Base-by-base conservation (phyloP, 1,284 basidiomycete species). In the Flammula alnicola region DNA sequence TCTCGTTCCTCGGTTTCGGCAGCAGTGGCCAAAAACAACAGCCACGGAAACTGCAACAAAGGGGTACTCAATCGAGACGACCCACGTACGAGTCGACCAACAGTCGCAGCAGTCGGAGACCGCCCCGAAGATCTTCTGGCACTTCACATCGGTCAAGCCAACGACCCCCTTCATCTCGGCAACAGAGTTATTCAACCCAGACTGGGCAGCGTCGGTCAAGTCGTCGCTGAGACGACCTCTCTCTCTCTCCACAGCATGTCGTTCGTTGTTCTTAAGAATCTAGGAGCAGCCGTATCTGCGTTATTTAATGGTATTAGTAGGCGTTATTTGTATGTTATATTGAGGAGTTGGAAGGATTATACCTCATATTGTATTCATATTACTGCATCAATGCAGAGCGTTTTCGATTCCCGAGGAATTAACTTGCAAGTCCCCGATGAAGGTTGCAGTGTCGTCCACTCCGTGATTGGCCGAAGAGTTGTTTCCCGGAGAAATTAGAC, bases 1-100 rank as follows among this genome's bases (percentile, higher is more conserved):
- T 73, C 35, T 63, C 65, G 19, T 59, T 70, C 47, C 62, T 73
- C 43, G 51, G 59, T 5, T 44, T 61, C 31, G 43, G 52, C 20
- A 25, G 29, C 2, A 41, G 31, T 10, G 25, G 32, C 31, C 5
- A 20, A 19, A 45, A 33, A 31, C 20, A 22, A 17, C 47, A 37
- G 14, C 42, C 38, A 16, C 35, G 26, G 26, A 41, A 33, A 19
- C 25, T 45, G 17, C 40, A 49, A 16, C 47, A 35, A 33, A 33
- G 44, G 39, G 23, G 45, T 10, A 27, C 44, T 31, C 33, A 10
- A 44, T 45, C 17, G 26, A 55, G 29, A 31, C 44, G 47, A 19
- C 44, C 56, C 23, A 47, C 52, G 10, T 40, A 45, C 26, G 44
- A 42, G 17, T 45, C 49, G 9, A 17, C 43, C 23, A 45, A 43